These are phyloP conservation scores for Blastomyces silverae DNA, from an alignment of 2,329 filamentous ascomycete species.

Conservation along the genomic window DNA sequence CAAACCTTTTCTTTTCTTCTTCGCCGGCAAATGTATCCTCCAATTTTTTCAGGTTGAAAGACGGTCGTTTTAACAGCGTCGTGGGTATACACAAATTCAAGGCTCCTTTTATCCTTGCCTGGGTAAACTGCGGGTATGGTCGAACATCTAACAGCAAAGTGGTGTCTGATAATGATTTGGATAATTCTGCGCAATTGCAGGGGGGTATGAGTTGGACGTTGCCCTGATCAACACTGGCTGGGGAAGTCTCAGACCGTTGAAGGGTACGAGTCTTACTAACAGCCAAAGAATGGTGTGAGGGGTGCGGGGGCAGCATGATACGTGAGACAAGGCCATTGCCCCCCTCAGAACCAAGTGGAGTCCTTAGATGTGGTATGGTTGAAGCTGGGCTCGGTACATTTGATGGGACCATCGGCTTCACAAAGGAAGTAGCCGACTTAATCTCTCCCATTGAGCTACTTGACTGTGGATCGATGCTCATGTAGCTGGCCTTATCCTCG, in stretches of 20 bases:
- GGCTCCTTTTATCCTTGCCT: conserved; percentile 68
- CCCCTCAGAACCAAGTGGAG: neutral
- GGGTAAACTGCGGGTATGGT: conserved; percentile 73
- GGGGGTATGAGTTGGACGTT: conserved; percentile 49
- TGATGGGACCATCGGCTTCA: neutral
- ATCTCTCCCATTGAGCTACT: neutral
- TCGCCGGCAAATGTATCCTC: conserved; percentile 76
- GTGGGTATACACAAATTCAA: conserved; percentile 93
- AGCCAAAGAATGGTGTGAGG: conserved; percentile 3
- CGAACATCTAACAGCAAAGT: conserved; percentile 76
- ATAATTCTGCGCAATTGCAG: conserved; percentile 50
- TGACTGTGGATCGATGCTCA: conserved; percentile 12
- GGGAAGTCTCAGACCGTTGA: conserved; percentile 49
- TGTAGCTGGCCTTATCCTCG: neutral
- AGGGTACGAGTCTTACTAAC: conserved; percentile 12
- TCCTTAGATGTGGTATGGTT: neutral
- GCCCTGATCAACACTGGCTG: conserved; percentile 43
- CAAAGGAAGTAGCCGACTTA: neutral
- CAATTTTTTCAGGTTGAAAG: conserved; percentile 82
- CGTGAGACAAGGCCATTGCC: neutral
- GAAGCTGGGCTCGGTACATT: neutral
- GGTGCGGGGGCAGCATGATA: neutral
- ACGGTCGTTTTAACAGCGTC: conserved; percentile 81
- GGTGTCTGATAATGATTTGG: conserved; percentile 47
- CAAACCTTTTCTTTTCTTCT: conserved; percentile 63